phyloP scores from a whole-genome alignment of 2,329 filamentous ascomycete species.

The Ascocoryne sarcoides region DNA sequence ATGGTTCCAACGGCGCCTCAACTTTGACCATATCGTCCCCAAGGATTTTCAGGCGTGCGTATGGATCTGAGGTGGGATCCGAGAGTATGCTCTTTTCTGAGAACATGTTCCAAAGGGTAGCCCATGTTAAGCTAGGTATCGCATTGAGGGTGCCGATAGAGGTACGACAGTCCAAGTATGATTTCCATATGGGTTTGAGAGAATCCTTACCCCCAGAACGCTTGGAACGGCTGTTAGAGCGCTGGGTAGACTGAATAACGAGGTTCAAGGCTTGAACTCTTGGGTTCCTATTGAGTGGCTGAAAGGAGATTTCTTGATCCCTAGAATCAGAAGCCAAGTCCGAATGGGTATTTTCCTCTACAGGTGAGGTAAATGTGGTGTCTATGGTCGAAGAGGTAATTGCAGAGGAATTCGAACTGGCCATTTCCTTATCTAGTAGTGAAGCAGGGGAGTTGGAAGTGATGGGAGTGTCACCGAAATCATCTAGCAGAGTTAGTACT shows the following conservation, averaged over 20 bases:
- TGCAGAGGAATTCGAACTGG: too few relatives aligned
- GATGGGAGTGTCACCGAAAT: too few relatives aligned
- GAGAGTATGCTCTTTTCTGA: not conserved
- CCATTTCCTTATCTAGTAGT: too few relatives aligned
- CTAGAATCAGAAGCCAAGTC: too few relatives aligned
- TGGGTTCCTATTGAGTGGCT: not conserved
- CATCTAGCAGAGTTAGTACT: too few relatives aligned
- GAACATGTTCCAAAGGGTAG: constrained; percentile 56
- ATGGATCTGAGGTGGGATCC: constrained; percentile 26
- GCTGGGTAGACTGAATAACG: not conserved
- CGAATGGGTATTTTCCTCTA: too few relatives aligned
- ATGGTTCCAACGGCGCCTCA: constrained; percentile 43
- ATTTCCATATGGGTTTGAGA: constrained; percentile 34
- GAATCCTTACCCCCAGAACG: not conserved
- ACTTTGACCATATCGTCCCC: constrained; percentile 57
- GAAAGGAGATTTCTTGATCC: too few relatives aligned
- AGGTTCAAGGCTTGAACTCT: not conserved
- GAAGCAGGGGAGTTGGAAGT: too few relatives aligned
- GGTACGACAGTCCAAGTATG: constrained; percentile 41
- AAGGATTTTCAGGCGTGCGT: constrained; percentile 53
- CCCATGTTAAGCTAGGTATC: constrained; percentile 54
- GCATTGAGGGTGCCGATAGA: constrained; percentile 33
- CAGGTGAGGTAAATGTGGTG: too few relatives aligned
- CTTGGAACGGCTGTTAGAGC: not conserved
- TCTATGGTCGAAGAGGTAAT: too few relatives aligned